Base-by-base conservation (phyloP, 2,329 filamentous ascomycete genomes). In the Spiromastix sp. region DNA sequence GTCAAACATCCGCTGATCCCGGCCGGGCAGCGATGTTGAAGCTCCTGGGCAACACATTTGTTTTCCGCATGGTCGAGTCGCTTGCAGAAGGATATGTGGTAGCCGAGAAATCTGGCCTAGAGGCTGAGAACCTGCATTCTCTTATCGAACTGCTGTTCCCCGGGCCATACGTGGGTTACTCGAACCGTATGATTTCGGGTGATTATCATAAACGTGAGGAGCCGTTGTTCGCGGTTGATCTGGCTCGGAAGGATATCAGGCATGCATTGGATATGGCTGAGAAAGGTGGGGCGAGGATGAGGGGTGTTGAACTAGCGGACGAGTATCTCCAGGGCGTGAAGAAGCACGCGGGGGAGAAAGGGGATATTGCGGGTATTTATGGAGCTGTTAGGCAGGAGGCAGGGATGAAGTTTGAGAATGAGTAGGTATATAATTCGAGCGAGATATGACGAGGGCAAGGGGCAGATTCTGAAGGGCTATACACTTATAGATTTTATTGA, bases 31-130 rank as follows among this genome's bases (percentile, higher is more conserved):
- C 77, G 2, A 71, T 76, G 30, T 66, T 93, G 31, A 91, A 94
- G 61, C 67, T 94, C 13, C 71, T 93, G 7, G 86, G 87, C 38
- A 94, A 94, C 59, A 84, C 81, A 0, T 87, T 94, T 55, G 71
- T 94, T 48, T 56, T 93, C 26, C 82, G 83, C 62, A 87, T 87
- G 72, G 73, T 87, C 16, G 80, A 86, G 51, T 72, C 83, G 34
- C 64, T 94, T 3, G 77, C 82, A 2, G 85, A 93, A 62, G 81
- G 79, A 4, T 73, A 89, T 51, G 75, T 81, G 1, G 61, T 86
- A 4, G 85, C 85, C 4, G 85, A 94, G 58, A 89, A 87, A 59
- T 71, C 73, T 0, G 85, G 85, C 0, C 63, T 94, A 2, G 85
- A 84, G 2, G 70, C 69, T 0, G 73, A 78, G 1, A 73, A 77